phyloP scores from a whole-genome alignment of 2,329 filamentous ascomycete genomes.

The Penicillium sp. region DNA sequence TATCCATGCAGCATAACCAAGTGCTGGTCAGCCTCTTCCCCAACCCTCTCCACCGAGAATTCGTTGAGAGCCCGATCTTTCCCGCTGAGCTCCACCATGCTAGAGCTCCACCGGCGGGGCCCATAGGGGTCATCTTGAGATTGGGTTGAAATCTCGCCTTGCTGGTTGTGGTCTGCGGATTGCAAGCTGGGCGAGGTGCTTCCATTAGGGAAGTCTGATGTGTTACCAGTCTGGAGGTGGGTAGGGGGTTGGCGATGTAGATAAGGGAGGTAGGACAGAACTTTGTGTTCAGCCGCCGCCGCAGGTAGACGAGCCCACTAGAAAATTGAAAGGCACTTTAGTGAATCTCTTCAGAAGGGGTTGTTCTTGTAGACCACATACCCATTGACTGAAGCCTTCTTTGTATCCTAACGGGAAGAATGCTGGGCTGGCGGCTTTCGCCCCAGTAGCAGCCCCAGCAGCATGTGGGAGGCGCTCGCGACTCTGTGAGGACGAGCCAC shows the following conservation, averaged over 20 bases:
- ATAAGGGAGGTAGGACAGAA: conserved; percentile 82
- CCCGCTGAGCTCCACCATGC: conserved; percentile 79
- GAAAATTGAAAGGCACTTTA: conserved; percentile 16
- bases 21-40: conserved; percentile 77
- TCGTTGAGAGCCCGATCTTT: conserved; percentile 89
- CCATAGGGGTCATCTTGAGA: conserved; percentile 73
- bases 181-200: conserved; percentile 32
- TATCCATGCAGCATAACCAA: conserved; percentile 97
- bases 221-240: conserved; percentile 63
- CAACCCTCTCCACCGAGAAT: conserved; percentile 82
- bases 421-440: conserved; percentile 29
- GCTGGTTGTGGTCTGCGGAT: conserved; percentile 38
- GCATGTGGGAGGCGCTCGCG: conserved; percentile 31
- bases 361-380: conserved; percentile 44
- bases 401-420: conserved; percentile 87
- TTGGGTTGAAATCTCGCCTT: conserved; percentile 49
- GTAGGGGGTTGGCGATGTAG: conserved; percentile 68
- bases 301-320: conserved; percentile 87
- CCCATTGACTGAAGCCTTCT: conserved; percentile 90
- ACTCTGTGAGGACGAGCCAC: conserved; percentile 16
- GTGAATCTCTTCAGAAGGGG: conserved; percentile 5
- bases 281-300: conserved; percentile 79
- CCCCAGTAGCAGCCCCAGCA: conserved; percentile 31
- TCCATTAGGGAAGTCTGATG: conserved; percentile 27
- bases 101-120: conserved; percentile 79